A percentile compares a stretch with the other conserved stretches of the same genome.
Evolutionary conservation across 441 rosid genomes (phyloP).

Genomic region (Raphanus hybrid): DNA sequence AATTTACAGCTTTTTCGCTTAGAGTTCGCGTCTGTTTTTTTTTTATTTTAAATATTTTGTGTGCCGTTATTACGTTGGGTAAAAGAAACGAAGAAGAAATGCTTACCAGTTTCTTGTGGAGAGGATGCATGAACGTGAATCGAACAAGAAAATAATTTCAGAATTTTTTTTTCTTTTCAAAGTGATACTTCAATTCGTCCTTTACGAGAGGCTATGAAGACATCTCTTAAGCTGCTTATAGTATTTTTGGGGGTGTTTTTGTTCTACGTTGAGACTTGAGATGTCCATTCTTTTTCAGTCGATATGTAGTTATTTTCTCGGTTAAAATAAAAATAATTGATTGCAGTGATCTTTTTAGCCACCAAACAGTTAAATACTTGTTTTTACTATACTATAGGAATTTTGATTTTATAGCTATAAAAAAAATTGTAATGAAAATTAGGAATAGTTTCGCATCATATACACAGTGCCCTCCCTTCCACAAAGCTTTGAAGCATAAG

Average conservation of each 20-base stretch:
- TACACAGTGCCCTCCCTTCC: too few species aligned
- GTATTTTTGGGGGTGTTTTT: neutral
- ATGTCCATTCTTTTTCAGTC: constrained; percentile 22
- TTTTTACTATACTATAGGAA: too few species aligned
- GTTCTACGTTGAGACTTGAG: constrained; percentile 25
- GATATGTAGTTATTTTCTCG: constrained; percentile 1
- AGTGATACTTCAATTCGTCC: neutral
- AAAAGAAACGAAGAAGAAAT: neutral
- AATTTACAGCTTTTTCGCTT: neutral
- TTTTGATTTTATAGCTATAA: too few species aligned
- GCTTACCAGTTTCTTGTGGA: neutral
- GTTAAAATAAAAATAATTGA: constrained; percentile 23
- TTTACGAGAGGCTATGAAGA: constrained; percentile 14
- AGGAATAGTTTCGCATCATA: too few species aligned
- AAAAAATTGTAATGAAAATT: too few species aligned
- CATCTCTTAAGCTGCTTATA: constrained; percentile 26
- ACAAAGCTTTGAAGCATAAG: too few species aligned
- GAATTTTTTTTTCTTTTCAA: neutral
- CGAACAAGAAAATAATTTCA: neutral
- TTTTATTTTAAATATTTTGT: neutral
- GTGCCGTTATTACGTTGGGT: constrained; percentile 21
- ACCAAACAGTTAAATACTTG: neutral
- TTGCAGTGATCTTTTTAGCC: neutral
- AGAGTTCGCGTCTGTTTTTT: constrained; percentile 14
- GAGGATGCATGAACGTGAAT: too few species aligned